A percentile compares a stretch with the other conserved stretches of the same genome.
Evolutionary conservation across 805 yeast species (phyloP).

Genomic region (Starmerella floris): DNA sequence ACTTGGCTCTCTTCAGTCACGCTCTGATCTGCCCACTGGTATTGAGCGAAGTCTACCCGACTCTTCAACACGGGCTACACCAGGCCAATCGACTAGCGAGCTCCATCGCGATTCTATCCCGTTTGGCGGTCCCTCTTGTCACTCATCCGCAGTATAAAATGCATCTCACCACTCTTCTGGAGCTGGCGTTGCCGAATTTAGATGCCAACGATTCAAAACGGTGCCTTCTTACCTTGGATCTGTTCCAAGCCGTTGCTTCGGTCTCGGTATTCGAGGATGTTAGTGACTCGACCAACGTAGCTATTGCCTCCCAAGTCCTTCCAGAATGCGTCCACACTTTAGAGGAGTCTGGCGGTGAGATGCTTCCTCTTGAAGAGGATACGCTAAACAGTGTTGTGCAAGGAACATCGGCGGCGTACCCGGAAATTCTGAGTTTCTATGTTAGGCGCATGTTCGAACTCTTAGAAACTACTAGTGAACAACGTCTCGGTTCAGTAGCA

Average conservation of each 20-base stretch:
- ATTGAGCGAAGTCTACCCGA: constrained; percentile 48
- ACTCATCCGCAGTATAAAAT: constrained; percentile 50
- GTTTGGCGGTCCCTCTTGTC: constrained; percentile 54
- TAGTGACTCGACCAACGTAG: constrained; percentile 20
- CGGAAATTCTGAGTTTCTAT: constrained; percentile 42
- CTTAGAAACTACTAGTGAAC: constrained; percentile 37
- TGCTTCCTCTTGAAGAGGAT: constrained; percentile 30
- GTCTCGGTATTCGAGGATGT: constrained; percentile 61
- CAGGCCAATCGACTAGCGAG: constrained; percentile 64
- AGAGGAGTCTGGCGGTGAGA: neutral
- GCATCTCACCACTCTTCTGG: constrained; percentile 63
- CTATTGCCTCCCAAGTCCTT: constrained; percentile 11
- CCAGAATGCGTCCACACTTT: constrained; percentile 13
- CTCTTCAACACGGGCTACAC: constrained; percentile 30
- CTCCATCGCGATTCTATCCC: constrained; percentile 54
- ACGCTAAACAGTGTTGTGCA: constrained; percentile 44
- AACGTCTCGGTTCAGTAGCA: constrained; percentile 9
- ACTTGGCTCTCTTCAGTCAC: constrained; percentile 51
- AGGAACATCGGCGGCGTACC: constrained; percentile 63
- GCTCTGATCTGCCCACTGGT: constrained; percentile 28
- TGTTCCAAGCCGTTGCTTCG: constrained; percentile 55
- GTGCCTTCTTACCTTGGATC: constrained; percentile 52
- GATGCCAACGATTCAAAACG: constrained; percentile 77
- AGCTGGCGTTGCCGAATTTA: constrained; percentile 62
- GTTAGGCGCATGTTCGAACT: constrained; percentile 47